phyloP scores from a whole-genome alignment of 805 yeast genomes.

The Metschnikowia cerradonensis region DNA sequence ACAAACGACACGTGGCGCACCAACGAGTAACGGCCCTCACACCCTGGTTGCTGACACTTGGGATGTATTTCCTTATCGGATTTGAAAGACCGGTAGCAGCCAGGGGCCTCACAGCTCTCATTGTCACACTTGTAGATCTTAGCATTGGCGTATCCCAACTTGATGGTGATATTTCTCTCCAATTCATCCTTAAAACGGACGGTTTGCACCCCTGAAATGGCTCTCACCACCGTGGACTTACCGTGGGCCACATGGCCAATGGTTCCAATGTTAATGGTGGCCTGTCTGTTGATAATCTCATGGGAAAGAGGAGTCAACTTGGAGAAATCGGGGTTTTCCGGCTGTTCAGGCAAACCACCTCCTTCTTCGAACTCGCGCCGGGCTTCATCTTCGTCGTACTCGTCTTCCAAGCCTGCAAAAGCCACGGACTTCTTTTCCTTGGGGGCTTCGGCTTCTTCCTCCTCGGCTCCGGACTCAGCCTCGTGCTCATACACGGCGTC shows the following conservation, averaged over 20 bases:
- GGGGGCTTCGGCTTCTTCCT: conserved; percentile 36
- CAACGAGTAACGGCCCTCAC: conserved; percentile 82
- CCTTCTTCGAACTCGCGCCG: conserved; percentile 91
- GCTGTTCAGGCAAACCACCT: conserved; percentile 97
- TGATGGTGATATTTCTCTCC: conserved; percentile 98
- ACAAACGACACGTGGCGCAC: conserved; percentile 97
- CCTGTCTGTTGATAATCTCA: conserved; percentile 97
- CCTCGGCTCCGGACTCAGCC: conserved; percentile 44
- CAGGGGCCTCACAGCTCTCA: conserved; percentile 86
- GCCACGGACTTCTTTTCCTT: conserved; percentile 69
- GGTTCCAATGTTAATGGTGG: conserved; percentile 97
- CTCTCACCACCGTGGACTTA: conserved; percentile 88
- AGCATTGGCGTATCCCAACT: conserved; percentile 98
- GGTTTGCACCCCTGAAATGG: conserved; percentile 97
- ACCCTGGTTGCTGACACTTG: conserved; percentile 82
- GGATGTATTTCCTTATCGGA: conserved; percentile 95
- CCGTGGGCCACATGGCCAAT: conserved; percentile 97
- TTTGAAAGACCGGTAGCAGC: conserved; percentile 89
- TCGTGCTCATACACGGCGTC: conserved; percentile 52
- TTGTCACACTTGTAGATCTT: conserved; percentile 92
- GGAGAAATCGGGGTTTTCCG: conserved; percentile 80
- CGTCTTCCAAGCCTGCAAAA: conserved; percentile 69
- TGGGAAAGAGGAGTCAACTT: conserved; percentile 83
- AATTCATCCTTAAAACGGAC: conserved; percentile 98
- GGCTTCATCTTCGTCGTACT: conserved; percentile 71